These are phyloP conservation scores for Inosperma sp. DNA, from an alignment of 768 basidiomycete genomes.

Conservation along the genomic window DNA sequence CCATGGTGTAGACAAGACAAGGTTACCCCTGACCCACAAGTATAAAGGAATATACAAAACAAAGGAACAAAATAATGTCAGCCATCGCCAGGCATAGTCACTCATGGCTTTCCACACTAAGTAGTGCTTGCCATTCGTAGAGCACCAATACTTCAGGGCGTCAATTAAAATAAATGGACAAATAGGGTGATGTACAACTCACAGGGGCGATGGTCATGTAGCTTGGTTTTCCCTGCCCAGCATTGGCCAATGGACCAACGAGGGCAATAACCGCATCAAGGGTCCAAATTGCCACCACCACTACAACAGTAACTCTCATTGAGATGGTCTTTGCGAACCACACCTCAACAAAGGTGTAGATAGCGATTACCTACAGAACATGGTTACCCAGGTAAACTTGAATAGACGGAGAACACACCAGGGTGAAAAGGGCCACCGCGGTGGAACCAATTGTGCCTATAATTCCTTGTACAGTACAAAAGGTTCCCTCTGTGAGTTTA, in stretches of 20 bases:
- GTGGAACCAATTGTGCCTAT: neutral
- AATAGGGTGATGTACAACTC: neutral
- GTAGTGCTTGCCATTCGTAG: neutral
- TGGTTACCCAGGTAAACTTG: neutral
- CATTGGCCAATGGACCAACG: neutral
- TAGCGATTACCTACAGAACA: neutral
- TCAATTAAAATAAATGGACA: no score
- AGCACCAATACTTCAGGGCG: neutral
- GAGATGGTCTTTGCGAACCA: neutral
- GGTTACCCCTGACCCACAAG: slow-evolving; percentile 1
- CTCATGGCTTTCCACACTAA: neutral
- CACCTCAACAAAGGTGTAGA: neutral
- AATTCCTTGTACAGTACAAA: neutral
- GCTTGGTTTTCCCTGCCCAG: neutral
- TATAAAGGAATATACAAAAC: neutral
- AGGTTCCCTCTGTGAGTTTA: neutral
- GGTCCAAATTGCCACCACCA: neutral
- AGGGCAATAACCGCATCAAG: neutral
- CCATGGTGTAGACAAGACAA: neutral
- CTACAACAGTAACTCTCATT: neutral
- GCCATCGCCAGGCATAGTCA: neutral
- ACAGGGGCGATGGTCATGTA: neutral
- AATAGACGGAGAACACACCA: no score
- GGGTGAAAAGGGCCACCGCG: neutral
- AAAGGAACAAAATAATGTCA: neutral